A percentile compares a stretch with the other conserved stretches of the same genome.
These are phyloP conservation scores for Leptomonas pyrrhocoris DNA, from an alignment of 208 protist species.

Conservation along the genomic window DNA sequence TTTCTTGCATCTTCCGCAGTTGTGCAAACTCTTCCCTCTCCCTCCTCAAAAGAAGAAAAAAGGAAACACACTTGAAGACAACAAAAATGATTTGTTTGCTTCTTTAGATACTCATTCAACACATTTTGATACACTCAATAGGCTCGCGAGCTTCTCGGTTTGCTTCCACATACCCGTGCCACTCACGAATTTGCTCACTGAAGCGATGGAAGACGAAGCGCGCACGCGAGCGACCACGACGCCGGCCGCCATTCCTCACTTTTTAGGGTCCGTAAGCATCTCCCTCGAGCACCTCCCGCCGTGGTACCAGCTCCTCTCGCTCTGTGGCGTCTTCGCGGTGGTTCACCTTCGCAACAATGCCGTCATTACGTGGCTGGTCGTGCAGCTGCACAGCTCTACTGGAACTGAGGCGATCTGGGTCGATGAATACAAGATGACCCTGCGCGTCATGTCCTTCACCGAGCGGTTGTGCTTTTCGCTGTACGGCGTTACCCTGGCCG, in stretches of 20 bases:
- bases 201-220: conserved; percentile 13
- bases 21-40: too few species aligned
- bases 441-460: conserved; percentile 84
- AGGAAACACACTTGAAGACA: too few species aligned
- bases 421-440: conserved; percentile 61
- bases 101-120: too few species aligned
- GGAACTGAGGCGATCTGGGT: conserved; percentile 81
- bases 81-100: too few species aligned
- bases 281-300: conserved; percentile 81
- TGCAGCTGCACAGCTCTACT: conserved; percentile 81
- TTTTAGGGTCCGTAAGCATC: conserved; percentile 67
- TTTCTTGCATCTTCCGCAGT: too few species aligned
- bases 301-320: conserved; percentile 80
- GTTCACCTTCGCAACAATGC: conserved; percentile 74
- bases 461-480: conserved; percentile 86
- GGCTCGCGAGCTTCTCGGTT: too few species aligned
- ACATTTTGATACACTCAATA: too few species aligned
- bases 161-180: too few species aligned
- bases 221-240: conserved; percentile 1
- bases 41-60: conserved; percentile 8
- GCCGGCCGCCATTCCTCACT: conserved; percentile 24
- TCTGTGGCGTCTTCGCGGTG: conserved; percentile 69
- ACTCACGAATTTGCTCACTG: too few species aligned
- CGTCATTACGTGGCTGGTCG: conserved; percentile 71
- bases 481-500: conserved; percentile 72